Conservation (phyloP, 371 early-diverging fungal species). For the Syncephalastrum racemosum region DNA sequence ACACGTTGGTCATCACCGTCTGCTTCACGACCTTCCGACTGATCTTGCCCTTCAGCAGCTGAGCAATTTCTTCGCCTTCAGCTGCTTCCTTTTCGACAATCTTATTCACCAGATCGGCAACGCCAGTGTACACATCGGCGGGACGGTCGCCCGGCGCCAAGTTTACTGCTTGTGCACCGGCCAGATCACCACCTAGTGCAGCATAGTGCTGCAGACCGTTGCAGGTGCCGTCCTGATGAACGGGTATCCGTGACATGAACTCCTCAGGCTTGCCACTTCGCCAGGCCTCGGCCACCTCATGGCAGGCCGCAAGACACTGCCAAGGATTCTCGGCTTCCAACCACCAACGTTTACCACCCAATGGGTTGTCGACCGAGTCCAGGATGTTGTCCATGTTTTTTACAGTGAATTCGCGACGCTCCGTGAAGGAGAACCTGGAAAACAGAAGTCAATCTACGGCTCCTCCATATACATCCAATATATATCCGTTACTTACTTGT, state of each 20-base stretch:
- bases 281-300: constrained; percentile 80
- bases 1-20: constrained; percentile 99
- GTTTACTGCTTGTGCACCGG: constrained; percentile 93
- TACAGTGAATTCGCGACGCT: constrained; percentile 75
- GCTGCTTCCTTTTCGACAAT: constrained; percentile 68
- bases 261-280: constrained; percentile 73
- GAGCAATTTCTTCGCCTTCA: constrained; percentile 56
- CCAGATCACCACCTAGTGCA: constrained; percentile 92
- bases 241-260: constrained; percentile 77
- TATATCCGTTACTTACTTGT: constrained; percentile 60
- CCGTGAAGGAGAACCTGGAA: constrained; percentile 72
- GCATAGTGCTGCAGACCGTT: constrained; percentile 99
- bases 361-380: constrained; percentile 84
- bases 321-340: constrained; percentile 89
- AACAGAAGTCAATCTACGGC: not conserved
- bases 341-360: constrained; percentile 89
- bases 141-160: constrained; percentile 84
- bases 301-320: constrained; percentile 92
- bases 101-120: constrained; percentile 76
- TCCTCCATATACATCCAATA: not conserved
- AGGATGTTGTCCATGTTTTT: constrained; percentile 75
- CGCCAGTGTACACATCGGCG: constrained; percentile 93
- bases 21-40: constrained; percentile 97
- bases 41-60: constrained; percentile 65
- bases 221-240: constrained; percentile 98